Conservation (phyloP, 1,284 basidiomycete species). For the Sanghuangporus baumii region DNA sequence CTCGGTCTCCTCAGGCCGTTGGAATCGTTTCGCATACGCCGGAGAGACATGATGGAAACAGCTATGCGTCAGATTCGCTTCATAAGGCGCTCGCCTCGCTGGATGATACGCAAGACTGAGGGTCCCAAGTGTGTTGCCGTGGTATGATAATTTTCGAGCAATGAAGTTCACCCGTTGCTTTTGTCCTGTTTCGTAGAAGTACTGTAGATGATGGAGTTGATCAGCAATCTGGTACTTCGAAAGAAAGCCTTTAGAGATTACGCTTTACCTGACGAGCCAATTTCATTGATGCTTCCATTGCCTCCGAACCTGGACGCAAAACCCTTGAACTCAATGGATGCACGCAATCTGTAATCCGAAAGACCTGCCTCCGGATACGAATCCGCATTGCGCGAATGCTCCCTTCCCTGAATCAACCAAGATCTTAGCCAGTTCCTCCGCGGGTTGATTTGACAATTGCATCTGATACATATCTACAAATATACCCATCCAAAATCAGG, state of each 20-base stretch:
- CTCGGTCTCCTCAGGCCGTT: conserved; percentile 62
- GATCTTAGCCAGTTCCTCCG: conserved; percentile 66
- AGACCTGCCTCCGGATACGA: conserved; percentile 62
- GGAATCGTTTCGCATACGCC: conserved; percentile 78
- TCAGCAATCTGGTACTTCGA: too few relatives aligned
- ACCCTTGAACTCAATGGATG: background rate
- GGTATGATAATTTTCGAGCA: conserved; percentile 73
- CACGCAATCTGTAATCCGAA: background rate
- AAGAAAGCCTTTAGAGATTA: background rate
- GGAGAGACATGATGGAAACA: conserved; percentile 80
- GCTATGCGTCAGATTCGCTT: conserved; percentile 51
- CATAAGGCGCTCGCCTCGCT: conserved; percentile 60
- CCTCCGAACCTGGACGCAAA: conserved; percentile 63
- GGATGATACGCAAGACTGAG: conserved; percentile 64
- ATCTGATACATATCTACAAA: conserved; percentile 72
- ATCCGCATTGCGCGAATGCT: conserved; percentile 65
- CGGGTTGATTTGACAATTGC: conserved; percentile 71
- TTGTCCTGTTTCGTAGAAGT: conserved; percentile 65
- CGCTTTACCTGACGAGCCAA: conserved; percentile 60
- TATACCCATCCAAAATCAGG: conserved; percentile 8
- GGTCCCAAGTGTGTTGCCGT: conserved; percentile 77
- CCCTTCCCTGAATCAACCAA: conserved; percentile 60
- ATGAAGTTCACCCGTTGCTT: conserved; percentile 71
- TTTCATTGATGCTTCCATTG: conserved; percentile 79
- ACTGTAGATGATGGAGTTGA: conserved; percentile 34